Evolutionary conservation across 176 grass and related monocot genomes (phyloP).

Genomic region (Rhipidocladum racemiflorum): DNA sequence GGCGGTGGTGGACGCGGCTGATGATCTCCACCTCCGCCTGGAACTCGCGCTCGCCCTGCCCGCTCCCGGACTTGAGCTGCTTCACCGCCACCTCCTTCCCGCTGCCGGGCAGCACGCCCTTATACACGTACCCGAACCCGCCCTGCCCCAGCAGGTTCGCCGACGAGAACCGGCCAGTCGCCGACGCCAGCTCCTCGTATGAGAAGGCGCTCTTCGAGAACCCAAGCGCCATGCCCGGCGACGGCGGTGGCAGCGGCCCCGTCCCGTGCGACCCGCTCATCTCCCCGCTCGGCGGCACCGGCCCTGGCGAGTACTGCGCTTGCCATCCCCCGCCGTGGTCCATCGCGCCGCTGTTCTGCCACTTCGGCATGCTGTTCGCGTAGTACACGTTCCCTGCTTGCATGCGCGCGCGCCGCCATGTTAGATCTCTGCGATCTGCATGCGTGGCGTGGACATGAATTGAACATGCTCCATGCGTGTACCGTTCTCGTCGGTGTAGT

Average conservation of each 20-base stretch:
- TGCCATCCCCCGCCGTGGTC: slow-evolving; percentile 40
- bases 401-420: background rate
- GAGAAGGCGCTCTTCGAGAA: slow-evolving; percentile 80
- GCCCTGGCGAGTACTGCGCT: slow-evolving; percentile 14
- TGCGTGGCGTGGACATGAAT: background rate
- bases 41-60: slow-evolving; percentile 98
- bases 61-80: slow-evolving; percentile 91
- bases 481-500: slow-evolving; percentile 51
- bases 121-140: slow-evolving; percentile 88
- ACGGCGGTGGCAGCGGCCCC: slow-evolving; percentile 37
- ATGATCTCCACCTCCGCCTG: slow-evolving; percentile 99
- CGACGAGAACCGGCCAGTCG: slow-evolving; percentile 60
- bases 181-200: slow-evolving; percentile 70
- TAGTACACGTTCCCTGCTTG: slow-evolving; percentile 56
- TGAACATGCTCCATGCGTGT: background rate
- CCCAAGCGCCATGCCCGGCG: slow-evolving; percentile 46
- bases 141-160: slow-evolving; percentile 81
- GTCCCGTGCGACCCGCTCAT: slow-evolving; percentile 48
- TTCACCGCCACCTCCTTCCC: slow-evolving; percentile 90
- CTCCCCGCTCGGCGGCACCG: slow-evolving; percentile 43
- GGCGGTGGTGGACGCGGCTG: slow-evolving; percentile 92
- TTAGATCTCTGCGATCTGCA: background rate
- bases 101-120: slow-evolving; percentile 65
- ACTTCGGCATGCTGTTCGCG: slow-evolving; percentile 46
- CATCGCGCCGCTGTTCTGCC: slow-evolving; percentile 29